A percentile compares a stretch with the other conserved stretches of the same genome.
Conservation (phyloP, 345 rosid genomes). For the Hypericum perforatum region DNA sequence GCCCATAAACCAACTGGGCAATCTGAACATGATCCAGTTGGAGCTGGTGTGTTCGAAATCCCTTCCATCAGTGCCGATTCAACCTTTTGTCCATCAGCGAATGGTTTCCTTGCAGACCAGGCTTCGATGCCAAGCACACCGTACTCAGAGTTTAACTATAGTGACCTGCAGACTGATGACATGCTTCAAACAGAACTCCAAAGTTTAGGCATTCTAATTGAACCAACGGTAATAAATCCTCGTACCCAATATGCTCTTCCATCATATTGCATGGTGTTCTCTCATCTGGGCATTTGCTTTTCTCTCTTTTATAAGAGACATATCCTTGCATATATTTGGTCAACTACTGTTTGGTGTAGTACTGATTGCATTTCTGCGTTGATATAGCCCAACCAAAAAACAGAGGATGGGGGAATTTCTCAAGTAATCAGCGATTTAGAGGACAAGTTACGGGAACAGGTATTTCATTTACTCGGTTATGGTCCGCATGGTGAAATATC, state of each 20-base stretch:
- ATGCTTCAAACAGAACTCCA: slow-evolving; percentile 69
- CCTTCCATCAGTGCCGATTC: slow-evolving; percentile 31
- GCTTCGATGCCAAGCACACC: slow-evolving; percentile 22
- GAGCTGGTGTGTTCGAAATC: slow-evolving; percentile 28
- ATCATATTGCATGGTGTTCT: slow-evolving; percentile 9
- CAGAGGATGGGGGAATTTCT: slow-evolving; percentile 54
- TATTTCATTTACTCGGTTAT: slow-evolving; percentile 20
- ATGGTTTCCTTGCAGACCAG: slow-evolving; percentile 39
- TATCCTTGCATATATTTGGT: slow-evolving; percentile 6
- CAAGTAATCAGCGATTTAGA: slow-evolving; percentile 51
- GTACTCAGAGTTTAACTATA: slow-evolving; percentile 51
- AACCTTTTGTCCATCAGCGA: slow-evolving; percentile 27
- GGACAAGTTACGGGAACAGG: slow-evolving; percentile 59
- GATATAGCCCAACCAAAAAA: slow-evolving; percentile 40
- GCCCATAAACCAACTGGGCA: slow-evolving; percentile 42
- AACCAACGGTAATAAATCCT: slow-evolving; percentile 38
- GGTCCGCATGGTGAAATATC: no score
- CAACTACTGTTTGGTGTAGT: neutral
- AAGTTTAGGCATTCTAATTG: slow-evolving; percentile 76
- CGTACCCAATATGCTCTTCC: no score
- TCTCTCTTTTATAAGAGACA: slow-evolving; percentile 1
- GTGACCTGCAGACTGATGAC: slow-evolving; percentile 47
- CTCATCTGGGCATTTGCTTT: slow-evolving; percentile 2
- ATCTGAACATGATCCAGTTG: slow-evolving; percentile 42
- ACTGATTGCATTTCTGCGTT: slow-evolving; percentile 15